Conservation (phyloP, 805 yeast genomes). For the Starmerella asiatica region DNA sequence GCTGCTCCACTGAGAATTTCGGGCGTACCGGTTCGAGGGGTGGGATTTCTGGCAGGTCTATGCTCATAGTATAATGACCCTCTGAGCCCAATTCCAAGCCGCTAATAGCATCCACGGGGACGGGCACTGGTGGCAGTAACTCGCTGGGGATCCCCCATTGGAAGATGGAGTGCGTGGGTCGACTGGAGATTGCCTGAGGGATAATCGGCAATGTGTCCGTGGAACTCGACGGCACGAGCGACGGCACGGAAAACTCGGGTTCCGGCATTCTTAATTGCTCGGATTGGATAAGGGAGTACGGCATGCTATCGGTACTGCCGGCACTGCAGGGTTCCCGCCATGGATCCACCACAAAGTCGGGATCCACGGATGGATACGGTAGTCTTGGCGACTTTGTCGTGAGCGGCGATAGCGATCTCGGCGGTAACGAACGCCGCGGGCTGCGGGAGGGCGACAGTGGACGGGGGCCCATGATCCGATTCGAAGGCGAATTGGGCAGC, state of each 20-base stretch:
- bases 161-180: slow-evolving; percentile 11
- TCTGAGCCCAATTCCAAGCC: slow-evolving; percentile 10
- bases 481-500: too few relatives aligned
- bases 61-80: slow-evolving; percentile 12
- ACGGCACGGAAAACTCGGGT: slow-evolving; percentile 1
- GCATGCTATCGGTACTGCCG: too few relatives aligned
- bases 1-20: slow-evolving; percentile 19
- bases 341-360: too few relatives aligned
- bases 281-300: too few relatives aligned
- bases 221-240: slow-evolving; percentile 7
- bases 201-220: background rate
- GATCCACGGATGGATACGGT: too few relatives aligned
- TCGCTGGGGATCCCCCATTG: slow-evolving; percentile 16
- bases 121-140: slow-evolving; percentile 16
- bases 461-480: too few relatives aligned
- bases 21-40: slow-evolving; percentile 16
- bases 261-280: slow-evolving; percentile 8
- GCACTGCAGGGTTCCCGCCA: too few relatives aligned
- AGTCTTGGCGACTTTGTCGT: too few relatives aligned
- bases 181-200: background rate
- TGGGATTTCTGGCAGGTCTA: slow-evolving; percentile 20
- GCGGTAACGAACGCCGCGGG: too few relatives aligned
- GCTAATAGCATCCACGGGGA: slow-evolving; percentile 11
- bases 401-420: too few relatives aligned
- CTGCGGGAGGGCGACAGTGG: background rate